Conservation (phyloP, 768 basidiomycete genomes). For the Psilocybe cubensis region DNA sequence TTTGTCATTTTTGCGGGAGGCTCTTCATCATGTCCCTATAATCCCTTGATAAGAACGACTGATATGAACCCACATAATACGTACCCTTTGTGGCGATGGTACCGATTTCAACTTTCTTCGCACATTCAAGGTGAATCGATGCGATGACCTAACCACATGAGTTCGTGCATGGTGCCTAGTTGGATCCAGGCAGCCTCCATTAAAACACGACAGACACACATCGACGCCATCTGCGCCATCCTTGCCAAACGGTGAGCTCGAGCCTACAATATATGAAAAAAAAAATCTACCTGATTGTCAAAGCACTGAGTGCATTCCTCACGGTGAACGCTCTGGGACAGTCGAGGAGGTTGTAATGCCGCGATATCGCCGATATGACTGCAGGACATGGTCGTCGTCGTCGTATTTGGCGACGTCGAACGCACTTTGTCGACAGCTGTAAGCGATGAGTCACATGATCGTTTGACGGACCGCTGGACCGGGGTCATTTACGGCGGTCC, state of each 20-base stretch:
- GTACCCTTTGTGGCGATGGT: conserved; percentile 61
- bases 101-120: conserved; percentile 69
- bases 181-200: conserved; percentile 78
- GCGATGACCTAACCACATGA: conserved; percentile 74
- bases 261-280: background rate
- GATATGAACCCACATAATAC: background rate
- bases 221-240: conserved; percentile 79
- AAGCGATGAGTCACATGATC: too few relatives aligned
- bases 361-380: conserved; percentile 55
- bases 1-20: conserved; percentile 91
- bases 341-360: conserved; percentile 55
- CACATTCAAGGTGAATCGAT: conserved; percentile 80
- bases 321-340: conserved; percentile 77
- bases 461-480: too few relatives aligned
- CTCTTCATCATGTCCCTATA: conserved; percentile 73
- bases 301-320: conserved; percentile 99
- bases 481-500: too few relatives aligned
- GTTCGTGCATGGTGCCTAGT: conserved; percentile 73
- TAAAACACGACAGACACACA: conserved; percentile 93
- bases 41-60: background rate
- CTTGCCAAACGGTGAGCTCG: conserved; percentile 38
- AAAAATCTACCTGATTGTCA: conserved; percentile 75
- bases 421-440: too few relatives aligned
- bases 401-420: conserved; percentile 2
- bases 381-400: conserved; percentile 44